Evolutionary conservation across 2,329 filamentous ascomycete species (phyloP), one percentile per base, ranked within the genome.

Genomic region (Berkeleyomyces rouxiae): DNA sequence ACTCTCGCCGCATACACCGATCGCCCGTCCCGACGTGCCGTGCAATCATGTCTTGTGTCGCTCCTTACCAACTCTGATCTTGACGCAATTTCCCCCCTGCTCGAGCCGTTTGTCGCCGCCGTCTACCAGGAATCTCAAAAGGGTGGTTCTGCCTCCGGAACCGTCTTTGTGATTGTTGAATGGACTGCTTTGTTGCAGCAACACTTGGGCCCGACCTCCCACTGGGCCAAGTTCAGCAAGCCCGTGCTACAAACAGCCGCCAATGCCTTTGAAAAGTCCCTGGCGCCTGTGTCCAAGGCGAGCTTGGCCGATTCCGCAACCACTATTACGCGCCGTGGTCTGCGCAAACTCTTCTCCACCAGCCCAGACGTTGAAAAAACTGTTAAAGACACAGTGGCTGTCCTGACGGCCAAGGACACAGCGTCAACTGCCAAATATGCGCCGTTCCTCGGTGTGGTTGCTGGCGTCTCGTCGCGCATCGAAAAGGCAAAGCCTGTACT

Each of bases 1-100:
- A 96, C 91, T 60, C 90, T 96, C 71, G 82, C 88, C 65, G 83
- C 87, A 68, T 99, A 97, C 74, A 77, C 84, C 73, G 93, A 99
- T 74, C 84, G 91, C 69, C 77, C 82, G 67, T 97, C 93, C 53
- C 83, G 93, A 68, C 81, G 84, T 68, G 90, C 89, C 44, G 90
- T 90, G 40, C 88, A 96, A 72, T 79, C 81, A 74, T 96, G 91
- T 71, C 79, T 99, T 63, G 79, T 83, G 60, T 78, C 92, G 67
- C 78, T 91, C 64, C 79, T 79, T 63, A 77, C 77, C 61, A 75
- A 74, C n/a, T 70, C 78, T 16, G 78, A 86, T 58, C 70, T 77
- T 7, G 76, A 84, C 51, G 74, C 79, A 39, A 63, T 65, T 58
- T 63, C 69, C 33, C 79, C 84, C 46, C 73, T 81, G 36, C 74